phyloP scores from a whole-genome alignment of 441 rosid genomes.

The Syzygium syzygioides region DNA sequence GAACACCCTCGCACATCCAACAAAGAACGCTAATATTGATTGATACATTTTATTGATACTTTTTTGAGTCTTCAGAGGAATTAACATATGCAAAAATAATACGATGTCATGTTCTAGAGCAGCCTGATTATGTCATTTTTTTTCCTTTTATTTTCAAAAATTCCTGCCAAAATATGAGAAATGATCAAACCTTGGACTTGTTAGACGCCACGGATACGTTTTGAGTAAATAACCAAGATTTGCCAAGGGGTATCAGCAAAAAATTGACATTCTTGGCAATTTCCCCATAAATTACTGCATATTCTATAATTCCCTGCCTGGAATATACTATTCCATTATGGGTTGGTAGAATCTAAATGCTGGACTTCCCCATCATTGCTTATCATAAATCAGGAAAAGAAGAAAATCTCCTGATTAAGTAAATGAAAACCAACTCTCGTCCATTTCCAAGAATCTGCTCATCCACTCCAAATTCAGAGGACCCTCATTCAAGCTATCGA shows the following conservation, averaged over 20 bases:
- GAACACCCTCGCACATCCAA: neutral
- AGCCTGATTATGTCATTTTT: neutral
- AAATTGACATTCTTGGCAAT: neutral
- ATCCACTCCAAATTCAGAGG: constrained; percentile 33
- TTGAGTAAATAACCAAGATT: neutral
- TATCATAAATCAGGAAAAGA: neutral
- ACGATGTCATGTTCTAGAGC: neutral
- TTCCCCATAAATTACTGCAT: neutral
- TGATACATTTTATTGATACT: neutral
- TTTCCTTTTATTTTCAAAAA: neutral
- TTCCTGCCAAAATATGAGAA: neutral
- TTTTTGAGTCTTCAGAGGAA: neutral
- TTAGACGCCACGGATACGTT: neutral
- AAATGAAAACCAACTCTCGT: constrained; percentile 21
- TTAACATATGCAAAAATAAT: neutral
- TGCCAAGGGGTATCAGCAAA: neutral
- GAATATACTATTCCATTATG: neutral
- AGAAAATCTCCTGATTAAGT: neutral
- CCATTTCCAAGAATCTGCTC: constrained; percentile 30
- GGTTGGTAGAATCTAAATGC: neutral
- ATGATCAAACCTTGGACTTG: neutral
- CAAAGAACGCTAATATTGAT: neutral
- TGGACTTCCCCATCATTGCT: neutral
- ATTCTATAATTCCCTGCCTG: neutral
- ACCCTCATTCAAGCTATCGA: constrained; percentile 7